A percentile compares a stretch with the other conserved stretches of the same genome.
Evolutionary conservation across 2,329 filamentous ascomycete species (phyloP).

Genomic region (Whalleya microplaca): DNA sequence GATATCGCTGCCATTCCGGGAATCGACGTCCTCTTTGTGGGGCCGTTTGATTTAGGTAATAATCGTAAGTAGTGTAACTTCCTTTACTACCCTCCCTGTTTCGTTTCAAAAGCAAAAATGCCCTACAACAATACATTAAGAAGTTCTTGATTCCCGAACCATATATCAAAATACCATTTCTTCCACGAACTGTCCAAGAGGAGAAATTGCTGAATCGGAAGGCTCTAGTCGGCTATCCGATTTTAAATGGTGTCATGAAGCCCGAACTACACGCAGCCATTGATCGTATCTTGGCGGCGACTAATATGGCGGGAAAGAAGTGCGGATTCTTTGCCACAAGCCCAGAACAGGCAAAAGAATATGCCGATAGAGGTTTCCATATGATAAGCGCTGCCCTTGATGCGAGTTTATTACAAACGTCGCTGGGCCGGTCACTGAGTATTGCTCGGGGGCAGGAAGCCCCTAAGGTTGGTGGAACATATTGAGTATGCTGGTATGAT

Average conservation of each 20-base stretch:
- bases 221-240: constrained; percentile 54
- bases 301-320: constrained; percentile 66
- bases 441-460: constrained; percentile 47
- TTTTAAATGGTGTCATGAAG: constrained; percentile 62
- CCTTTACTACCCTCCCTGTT: background rate
- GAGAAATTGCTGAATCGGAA: background rate
- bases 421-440: constrained; percentile 50
- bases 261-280: constrained; percentile 64
- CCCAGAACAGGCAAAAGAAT: constrained; percentile 58
- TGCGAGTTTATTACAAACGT: constrained; percentile 52
- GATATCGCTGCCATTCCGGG: constrained; percentile 64
- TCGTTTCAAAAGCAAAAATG: background rate
- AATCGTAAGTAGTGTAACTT: constrained; percentile 41
- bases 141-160: too few relatives aligned
- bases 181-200: background rate
- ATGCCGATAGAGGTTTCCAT: constrained; percentile 61
- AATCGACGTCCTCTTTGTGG: constrained; percentile 67
- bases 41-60: constrained; percentile 68
- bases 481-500: constrained; percentile 38
- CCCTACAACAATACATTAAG: background rate
- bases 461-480: constrained; percentile 44
- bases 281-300: constrained; percentile 58
- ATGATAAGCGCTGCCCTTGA: constrained; percentile 65
- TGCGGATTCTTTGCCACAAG: constrained; percentile 62
- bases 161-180: too few relatives aligned